Conservation (phyloP, 176 grass and related monocot genomes). For the Carex myosuroides region DNA sequence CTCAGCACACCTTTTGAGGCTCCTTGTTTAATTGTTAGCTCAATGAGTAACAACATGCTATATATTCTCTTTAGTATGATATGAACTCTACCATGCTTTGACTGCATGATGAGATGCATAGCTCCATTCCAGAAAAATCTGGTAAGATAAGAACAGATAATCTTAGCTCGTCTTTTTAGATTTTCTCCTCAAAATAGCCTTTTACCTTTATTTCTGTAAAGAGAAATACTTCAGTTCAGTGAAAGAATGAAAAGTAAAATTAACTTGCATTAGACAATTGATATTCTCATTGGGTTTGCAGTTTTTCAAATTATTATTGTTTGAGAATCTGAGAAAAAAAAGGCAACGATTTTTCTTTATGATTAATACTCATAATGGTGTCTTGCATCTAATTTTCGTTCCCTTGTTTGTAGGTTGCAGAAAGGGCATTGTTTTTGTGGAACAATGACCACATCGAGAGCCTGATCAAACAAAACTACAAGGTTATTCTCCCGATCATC, state of each 20-base stretch:
- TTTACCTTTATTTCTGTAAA: neutral
- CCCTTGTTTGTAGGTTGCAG: slow-evolving; percentile 59
- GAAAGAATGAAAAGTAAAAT: neutral
- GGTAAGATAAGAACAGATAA: neutral
- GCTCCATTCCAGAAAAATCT: neutral
- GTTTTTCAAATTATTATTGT: slow-evolving; percentile 1
- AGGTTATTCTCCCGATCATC: slow-evolving; percentile 88
- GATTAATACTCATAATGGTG: neutral
- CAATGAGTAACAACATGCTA: neutral
- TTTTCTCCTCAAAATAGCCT: neutral
- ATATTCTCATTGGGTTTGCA: neutral
- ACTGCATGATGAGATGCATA: neutral
- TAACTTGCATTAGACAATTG: neutral
- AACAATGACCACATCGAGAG: slow-evolving; percentile 97
- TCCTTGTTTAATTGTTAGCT: neutral
- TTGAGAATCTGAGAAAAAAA: neutral
- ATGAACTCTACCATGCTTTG: neutral
- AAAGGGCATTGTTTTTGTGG: slow-evolving; percentile 95
- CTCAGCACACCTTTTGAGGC: neutral
- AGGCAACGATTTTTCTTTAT: neutral
- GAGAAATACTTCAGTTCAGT: neutral
- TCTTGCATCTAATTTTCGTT: slow-evolving; percentile 18
- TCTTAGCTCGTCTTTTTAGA: neutral
- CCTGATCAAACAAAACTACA: slow-evolving; percentile 91
- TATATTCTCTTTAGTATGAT: too few relatives aligned